Conservation (phyloP, 2,329 filamentous ascomycete species). For the Pestalotiopsis sp. region DNA sequence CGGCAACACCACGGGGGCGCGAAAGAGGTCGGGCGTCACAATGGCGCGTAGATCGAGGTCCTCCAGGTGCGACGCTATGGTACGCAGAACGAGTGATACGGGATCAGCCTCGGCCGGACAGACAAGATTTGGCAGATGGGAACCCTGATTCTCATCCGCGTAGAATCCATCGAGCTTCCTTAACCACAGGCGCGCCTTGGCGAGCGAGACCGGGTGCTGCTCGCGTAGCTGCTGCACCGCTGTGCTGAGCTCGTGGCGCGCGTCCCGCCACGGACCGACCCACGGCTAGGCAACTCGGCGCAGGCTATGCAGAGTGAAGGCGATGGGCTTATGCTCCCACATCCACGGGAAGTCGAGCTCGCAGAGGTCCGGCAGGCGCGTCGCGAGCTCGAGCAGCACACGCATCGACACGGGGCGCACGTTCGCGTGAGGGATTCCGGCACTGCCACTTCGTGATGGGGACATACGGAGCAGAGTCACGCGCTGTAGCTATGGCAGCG, state of each 20-base stretch:
- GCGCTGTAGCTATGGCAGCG: slow-evolving; percentile 5
- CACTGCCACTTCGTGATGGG: background rate
- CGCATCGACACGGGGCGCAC: slow-evolving; percentile 15
- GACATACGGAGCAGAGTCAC: background rate
- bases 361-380: slow-evolving; percentile 18
- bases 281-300: slow-evolving; percentile 18
- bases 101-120: slow-evolving; percentile 16
- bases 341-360: slow-evolving; percentile 23
- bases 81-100: slow-evolving; percentile 22
- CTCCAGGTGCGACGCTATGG: slow-evolving; percentile 20
- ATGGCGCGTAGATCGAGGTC: slow-evolving; percentile 21
- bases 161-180: slow-evolving; percentile 15
- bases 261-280: slow-evolving; percentile 24
- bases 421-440: background rate
- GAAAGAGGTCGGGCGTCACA: slow-evolving; percentile 22
- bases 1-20: slow-evolving; percentile 17
- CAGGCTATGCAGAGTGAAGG: slow-evolving; percentile 17
- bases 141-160: slow-evolving; percentile 16
- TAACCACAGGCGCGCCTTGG: slow-evolving; percentile 22
- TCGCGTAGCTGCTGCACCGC: slow-evolving; percentile 13
- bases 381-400: slow-evolving; percentile 18
- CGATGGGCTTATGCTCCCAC: slow-evolving; percentile 21
- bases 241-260: slow-evolving; percentile 21
- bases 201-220: slow-evolving; percentile 15
- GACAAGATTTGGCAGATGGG: slow-evolving; percentile 23